Conservation (phyloP, 768 basidiomycete genomes). For the Coprinellus aureogranulatus region DNA sequence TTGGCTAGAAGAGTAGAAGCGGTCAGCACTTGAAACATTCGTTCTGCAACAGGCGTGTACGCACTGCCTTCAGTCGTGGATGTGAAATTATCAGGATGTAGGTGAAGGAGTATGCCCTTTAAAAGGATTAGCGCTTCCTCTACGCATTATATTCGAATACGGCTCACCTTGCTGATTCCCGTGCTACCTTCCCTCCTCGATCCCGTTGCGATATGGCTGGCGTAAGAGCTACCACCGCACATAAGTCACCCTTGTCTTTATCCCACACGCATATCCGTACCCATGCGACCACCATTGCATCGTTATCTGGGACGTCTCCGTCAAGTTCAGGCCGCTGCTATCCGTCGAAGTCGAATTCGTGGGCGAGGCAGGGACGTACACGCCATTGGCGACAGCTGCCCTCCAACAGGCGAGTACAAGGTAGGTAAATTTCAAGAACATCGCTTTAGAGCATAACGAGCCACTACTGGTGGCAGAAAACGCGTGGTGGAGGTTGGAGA, state of each 20-base stretch:
- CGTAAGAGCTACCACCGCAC: constrained; percentile 48
- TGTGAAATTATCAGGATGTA: constrained; percentile 58
- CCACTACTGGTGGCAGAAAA: too few relatives aligned
- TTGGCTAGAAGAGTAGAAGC: constrained; percentile 49
- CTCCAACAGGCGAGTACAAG: constrained; percentile 9
- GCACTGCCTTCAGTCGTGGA: constrained; percentile 48
- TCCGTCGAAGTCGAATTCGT: constrained; percentile 62
- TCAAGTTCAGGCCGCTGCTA: constrained; percentile 50
- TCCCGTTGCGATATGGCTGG: constrained; percentile 58
- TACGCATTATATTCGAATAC: too few relatives aligned
- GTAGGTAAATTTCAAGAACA: background rate
- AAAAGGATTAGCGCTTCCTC: too few relatives aligned
- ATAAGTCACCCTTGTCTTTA: too few relatives aligned
- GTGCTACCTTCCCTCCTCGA: constrained; percentile 45
- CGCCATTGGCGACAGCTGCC: constrained; percentile 20
- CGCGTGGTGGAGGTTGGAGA: too few relatives aligned
- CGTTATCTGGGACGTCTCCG: constrained; percentile 55
- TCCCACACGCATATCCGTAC: too few relatives aligned
- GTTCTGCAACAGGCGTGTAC: constrained; percentile 16
- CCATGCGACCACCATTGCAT: constrained; percentile 61
- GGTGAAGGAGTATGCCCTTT: constrained; percentile 81
- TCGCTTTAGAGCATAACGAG: background rate
- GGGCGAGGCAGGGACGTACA: constrained; percentile 70
- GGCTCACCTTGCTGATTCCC: constrained; percentile 54
- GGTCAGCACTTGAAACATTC: too few relatives aligned